Evolutionary conservation across 179 eudicot genomes (phyloP).

Genomic region (Gypsophila paniculata): DNA sequence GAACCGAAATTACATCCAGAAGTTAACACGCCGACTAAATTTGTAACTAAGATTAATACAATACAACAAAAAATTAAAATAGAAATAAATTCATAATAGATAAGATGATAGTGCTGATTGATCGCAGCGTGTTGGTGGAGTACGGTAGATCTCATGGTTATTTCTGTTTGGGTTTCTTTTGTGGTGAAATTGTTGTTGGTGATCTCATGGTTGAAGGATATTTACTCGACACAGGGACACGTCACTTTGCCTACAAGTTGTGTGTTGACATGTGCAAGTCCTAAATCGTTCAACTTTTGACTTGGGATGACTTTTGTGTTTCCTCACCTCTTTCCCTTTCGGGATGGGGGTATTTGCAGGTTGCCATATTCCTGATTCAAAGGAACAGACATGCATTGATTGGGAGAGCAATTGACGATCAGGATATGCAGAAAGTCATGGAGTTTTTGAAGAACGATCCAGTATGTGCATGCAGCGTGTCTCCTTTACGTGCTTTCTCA

Average conservation of each 20-base stretch:
- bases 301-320: background rate
- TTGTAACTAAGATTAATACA: too few species aligned
- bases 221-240: background rate
- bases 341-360: slow-evolving; percentile 45
- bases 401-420: slow-evolving; percentile 94
- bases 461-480: slow-evolving; percentile 33
- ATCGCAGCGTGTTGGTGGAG: too few species aligned
- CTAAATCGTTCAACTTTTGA: slow-evolving; percentile 7
- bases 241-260: background rate
- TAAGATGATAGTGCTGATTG: too few species aligned
- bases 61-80: too few species aligned
- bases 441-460: slow-evolving; percentile 83
- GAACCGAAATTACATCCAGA: too few species aligned
- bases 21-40: too few species aligned
- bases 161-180: background rate
- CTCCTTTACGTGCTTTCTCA: slow-evolving; percentile 2
- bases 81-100: too few species aligned
- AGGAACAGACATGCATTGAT: slow-evolving; percentile 96
- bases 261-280: background rate
- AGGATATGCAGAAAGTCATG: slow-evolving; percentile 83
- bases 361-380: slow-evolving; percentile 91
- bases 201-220: background rate
- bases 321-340: background rate
- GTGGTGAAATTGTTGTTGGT: background rate
- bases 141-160: background rate